phyloP scores from a whole-genome alignment of 306 rosid species.

The Quercus parvula region DNA sequence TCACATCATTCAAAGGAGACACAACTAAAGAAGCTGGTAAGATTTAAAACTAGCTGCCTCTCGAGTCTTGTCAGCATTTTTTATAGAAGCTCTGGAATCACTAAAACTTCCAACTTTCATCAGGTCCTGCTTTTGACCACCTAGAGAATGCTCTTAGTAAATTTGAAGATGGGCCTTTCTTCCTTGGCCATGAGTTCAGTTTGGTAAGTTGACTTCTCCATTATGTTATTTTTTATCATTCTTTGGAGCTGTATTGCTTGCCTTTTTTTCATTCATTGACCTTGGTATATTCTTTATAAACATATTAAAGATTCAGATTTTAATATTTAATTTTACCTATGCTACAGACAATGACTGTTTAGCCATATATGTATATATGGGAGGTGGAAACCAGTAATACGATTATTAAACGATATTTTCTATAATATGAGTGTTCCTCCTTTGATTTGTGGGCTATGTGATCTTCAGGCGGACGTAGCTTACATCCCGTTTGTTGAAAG shows the following conservation, averaged over 20 bases:
- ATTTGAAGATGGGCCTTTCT: conserved; percentile 71
- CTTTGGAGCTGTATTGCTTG: neutral
- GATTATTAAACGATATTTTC: neutral
- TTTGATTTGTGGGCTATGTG: conserved; percentile 15
- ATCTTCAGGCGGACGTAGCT: conserved; percentile 64
- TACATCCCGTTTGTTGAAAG: conserved; percentile 62
- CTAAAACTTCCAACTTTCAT: conserved; percentile 2
- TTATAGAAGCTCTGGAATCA: neutral
- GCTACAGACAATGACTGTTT: too few relatives aligned
- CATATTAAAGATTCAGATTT: too few relatives aligned
- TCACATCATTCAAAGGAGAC: conserved; percentile 37
- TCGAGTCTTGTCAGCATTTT: neutral
- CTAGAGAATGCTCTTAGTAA: conserved; percentile 72
- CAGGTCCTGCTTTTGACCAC: conserved; percentile 65
- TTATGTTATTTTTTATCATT: neutral
- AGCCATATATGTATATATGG: neutral
- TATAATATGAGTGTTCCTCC: neutral
- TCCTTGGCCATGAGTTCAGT: conserved; percentile 63
- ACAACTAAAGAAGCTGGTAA: conserved; percentile 41
- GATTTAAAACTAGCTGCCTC: conserved; percentile 12
- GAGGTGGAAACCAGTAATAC: neutral
- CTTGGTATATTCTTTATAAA: too few relatives aligned
- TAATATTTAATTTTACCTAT: too few relatives aligned
- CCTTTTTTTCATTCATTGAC: too few relatives aligned
- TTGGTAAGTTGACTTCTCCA: conserved; percentile 37